Base-by-base conservation (phyloP, 1,139 yeast species). In the Pichia sp. region DNA sequence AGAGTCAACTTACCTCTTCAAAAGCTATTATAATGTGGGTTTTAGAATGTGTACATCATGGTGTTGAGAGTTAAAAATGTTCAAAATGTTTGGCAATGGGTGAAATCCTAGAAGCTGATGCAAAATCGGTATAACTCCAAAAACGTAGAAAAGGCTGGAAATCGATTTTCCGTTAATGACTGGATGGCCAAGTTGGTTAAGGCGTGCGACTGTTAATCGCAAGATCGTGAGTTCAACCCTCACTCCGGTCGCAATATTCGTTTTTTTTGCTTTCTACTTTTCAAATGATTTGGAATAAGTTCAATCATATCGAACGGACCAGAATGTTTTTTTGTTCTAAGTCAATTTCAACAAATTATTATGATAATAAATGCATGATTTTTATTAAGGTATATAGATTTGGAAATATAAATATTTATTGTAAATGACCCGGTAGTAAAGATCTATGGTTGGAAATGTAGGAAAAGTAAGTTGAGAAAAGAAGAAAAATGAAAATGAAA, bases 201-300 rank as follows among this genome's bases (percentile, higher is more conserved):
- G 50, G 50, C 53, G 53, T 50, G 53, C 53, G 53, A 50, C 53
- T 50, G 53, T 50, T 50, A 50, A 50, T 50, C 53, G 53, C 53
- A 50, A 50, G 53, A 50, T 50, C 53, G 53, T 50, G 53, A 50
- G 53, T 50, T 50, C 53, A 50, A 50, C 14, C 53, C 53, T 50
- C 53, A 50, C 53, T 50, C 53, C 42, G 53, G 53, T 50, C 53
- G 53, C 17, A 17, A 4, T 3, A 20, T 20, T 36, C 36, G 29
- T 33, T 36, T 20, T 24, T 46, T 29, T 33, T 43, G 17, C 24
- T 31, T 3, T 20, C 3, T 3, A 20, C 24, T n/a, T n/a, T n/a
- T n/a, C 3, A 20, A 20, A 20, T 20, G 24, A 20, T 20, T 20
- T 20, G 24, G 24, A 20, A 3, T 20, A 20, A 20, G 24, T 3